These are phyloP conservation scores for Didymella glomerata DNA, from an alignment of 2,329 filamentous ascomycete genomes.

Conservation along the genomic window DNA sequence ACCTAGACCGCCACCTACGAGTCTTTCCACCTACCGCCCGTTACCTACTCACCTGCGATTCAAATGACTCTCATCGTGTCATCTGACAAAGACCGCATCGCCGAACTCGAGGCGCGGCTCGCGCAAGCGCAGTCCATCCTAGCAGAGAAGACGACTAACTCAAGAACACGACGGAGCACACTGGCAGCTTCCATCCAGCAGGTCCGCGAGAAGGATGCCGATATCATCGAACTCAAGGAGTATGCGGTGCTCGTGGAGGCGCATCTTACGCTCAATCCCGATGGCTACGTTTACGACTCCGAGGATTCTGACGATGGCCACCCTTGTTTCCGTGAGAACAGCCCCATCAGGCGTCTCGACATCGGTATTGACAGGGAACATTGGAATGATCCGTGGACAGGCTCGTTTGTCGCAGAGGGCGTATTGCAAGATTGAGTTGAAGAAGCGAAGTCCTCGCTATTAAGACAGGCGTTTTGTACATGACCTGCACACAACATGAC, in stretches of 20 bases:
- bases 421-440: too few species aligned
- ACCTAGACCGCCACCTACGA: not conserved
- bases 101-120: not conserved
- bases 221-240: not conserved
- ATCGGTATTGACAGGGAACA: too few species aligned
- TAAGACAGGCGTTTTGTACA: too few species aligned
- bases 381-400: too few species aligned
- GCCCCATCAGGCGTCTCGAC: too few species aligned
- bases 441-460: too few species aligned
- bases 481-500: too few species aligned
- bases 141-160: not conserved
- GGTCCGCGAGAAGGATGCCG: not conserved
- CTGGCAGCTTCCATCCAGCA: not conserved
- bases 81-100: not conserved
- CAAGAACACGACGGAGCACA: not conserved
- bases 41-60: not conserved
- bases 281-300: too few species aligned
- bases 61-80: not conserved
- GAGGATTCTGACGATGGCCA: too few species aligned
- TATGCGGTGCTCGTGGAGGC: not conserved
- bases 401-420: too few species aligned
- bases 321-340: too few species aligned
- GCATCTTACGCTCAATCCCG: too few species aligned
- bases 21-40: not conserved
- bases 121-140: not conserved